Evolutionary conservation across 2,329 filamentous ascomycete species (phyloP).

Genomic region (Cordyceps tenuipes): DNA sequence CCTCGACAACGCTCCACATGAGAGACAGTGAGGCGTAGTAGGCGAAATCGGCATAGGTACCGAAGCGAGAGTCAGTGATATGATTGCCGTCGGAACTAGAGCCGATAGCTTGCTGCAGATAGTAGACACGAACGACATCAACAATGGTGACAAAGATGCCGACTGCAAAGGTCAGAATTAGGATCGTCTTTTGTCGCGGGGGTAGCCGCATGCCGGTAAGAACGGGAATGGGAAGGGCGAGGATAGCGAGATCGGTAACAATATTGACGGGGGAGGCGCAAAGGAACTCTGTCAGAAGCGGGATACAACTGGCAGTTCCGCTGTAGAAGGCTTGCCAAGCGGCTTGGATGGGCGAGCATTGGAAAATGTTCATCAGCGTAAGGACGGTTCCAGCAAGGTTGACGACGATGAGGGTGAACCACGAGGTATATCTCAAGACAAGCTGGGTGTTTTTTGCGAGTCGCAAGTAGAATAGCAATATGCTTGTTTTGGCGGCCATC

Average conservation of each 20-base stretch:
- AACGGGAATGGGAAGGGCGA: slow-evolving; percentile 82
- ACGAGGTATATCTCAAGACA: slow-evolving; percentile 74
- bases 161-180: slow-evolving; percentile 78
- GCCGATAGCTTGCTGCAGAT: slow-evolving; percentile 65
- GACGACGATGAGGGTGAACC: slow-evolving; percentile 66
- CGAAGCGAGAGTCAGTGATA: slow-evolving; percentile 36
- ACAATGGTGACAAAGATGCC: slow-evolving; percentile 83
- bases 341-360: slow-evolving; percentile 68
- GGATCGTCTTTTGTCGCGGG: slow-evolving; percentile 75
- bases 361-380: slow-evolving; percentile 80
- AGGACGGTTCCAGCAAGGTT: slow-evolving; percentile 71
- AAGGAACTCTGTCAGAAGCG: slow-evolving; percentile 54
- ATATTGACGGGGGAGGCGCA: slow-evolving; percentile 85
- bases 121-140: slow-evolving; percentile 83
- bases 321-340: slow-evolving; percentile 46
- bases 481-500: slow-evolving; percentile 89
- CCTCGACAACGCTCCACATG: slow-evolving; percentile 91
- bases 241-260: slow-evolving; percentile 78
- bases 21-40: slow-evolving; percentile 78
- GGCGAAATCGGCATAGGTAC: slow-evolving; percentile 44
- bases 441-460: slow-evolving; percentile 70
- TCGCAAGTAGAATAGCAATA: slow-evolving; percentile 81
- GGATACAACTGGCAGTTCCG: slow-evolving; percentile 39
- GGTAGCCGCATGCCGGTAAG: slow-evolving; percentile 80
- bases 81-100: slow-evolving; percentile 30